Percentiles rank a stretch among this genome's conserved stretches.
phyloP scores from a whole-genome alignment of 2,329 filamentous ascomycete species.

The Aspergillus sergii region DNA sequence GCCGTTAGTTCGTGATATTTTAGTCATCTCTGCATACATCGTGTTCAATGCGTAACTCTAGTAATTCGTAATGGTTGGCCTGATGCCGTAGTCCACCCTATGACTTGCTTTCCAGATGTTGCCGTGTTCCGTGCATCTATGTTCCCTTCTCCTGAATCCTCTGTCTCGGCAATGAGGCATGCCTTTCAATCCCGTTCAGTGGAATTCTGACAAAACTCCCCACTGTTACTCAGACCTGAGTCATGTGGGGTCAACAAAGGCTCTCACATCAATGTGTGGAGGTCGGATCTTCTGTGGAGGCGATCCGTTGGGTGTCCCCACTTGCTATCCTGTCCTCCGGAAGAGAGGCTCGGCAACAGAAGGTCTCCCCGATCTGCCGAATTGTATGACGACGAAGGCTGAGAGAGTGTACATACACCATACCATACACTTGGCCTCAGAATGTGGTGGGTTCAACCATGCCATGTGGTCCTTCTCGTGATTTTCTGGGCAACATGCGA shows the following conservation, averaged over 20 bases:
- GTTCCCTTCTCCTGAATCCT: neutral
- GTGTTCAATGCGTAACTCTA: no score
- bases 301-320: constrained; percentile 8
- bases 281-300: neutral
- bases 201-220: constrained; percentile 2
- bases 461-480: neutral
- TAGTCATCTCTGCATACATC: no score
- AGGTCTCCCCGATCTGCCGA: constrained; percentile 28
- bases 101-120: no score
- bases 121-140: neutral
- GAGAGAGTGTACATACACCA: neutral
- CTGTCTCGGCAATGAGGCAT: neutral
- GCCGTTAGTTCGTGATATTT: no score
- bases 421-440: neutral
- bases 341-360: constrained; percentile 26
- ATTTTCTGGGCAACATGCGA: neutral
- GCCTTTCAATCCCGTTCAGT: neutral
- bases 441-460: neutral
- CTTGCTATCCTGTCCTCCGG: constrained; percentile 2
- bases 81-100: no score
- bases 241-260: constrained; percentile 33
- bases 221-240: constrained; percentile 34
- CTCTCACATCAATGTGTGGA: neutral
- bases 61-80: no score
- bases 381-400: constrained; percentile 1